Evolutionary conservation across 192 early-diverging fungal genomes (phyloP), one percentile per base, ranked within the genome.

Genomic region (Coemansia sp.): DNA sequence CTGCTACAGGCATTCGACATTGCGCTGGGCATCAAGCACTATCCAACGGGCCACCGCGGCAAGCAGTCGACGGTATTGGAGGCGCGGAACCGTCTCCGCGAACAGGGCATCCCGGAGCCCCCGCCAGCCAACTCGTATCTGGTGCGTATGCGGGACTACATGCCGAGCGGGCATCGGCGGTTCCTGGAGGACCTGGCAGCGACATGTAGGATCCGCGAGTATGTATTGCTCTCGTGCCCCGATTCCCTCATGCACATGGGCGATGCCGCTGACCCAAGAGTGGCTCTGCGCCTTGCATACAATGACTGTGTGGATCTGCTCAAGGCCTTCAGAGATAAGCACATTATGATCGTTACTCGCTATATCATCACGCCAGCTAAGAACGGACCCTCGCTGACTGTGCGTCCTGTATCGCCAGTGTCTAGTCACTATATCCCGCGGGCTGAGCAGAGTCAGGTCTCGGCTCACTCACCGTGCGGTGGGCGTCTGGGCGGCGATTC

Each of bases 1-100:
- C 69, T 96, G 53, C 93, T 99, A 38, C 95, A 96, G 67, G 86
- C 89, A 18, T 75, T 97, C 26, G 96, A 99, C 70, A 88, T 93
- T 61, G 90, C 88, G 0, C 85, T 99, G 39, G 93, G 92, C 18
- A 86, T 99, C 34, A 86, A 92, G 69, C 96, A 97, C 69, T 77
- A 88, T 63, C 91, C 91, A n/a, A 92, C 91, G 0, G 87, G 89
- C 61, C 56, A 72, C 70, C 52, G 76, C 71, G 70, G 75, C n/a
- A 41, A 60, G 20, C 73, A 73, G 73, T 59, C 70, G 25, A 61
- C 75, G 3, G 71, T 73, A 6, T 36, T 28, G 9, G 82, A 78
- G 33, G 70, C 67, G 50, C 66, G 79, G 23, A 59, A 28, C 33
- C 70, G 64, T n/a, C 66, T 73, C 1, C 61, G 43, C 7, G 48